Conservation (phyloP, 495 filamentous ascomycete species). For the Aspergillus ostianus region DNA sequence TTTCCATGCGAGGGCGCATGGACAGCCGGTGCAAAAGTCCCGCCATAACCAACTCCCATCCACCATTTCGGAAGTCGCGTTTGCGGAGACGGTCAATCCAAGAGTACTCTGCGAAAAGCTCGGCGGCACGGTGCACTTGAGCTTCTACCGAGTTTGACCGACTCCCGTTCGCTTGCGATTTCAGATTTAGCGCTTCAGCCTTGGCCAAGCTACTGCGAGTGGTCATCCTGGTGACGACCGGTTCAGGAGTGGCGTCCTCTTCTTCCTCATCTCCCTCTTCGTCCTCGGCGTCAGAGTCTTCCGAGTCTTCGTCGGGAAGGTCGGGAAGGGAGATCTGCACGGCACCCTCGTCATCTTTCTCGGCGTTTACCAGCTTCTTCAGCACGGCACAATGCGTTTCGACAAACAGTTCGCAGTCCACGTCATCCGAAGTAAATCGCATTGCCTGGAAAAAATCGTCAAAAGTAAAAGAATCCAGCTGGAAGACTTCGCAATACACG, state of each 20-base stretch:
- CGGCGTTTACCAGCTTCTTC: slow-evolving; percentile 77
- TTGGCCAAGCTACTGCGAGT: slow-evolving; percentile 85
- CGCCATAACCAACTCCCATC: slow-evolving; percentile 87
- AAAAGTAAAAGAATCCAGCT: slow-evolving; percentile 94
- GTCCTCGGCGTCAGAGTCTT: slow-evolving; percentile 57
- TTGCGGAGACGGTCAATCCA: slow-evolving; percentile 84
- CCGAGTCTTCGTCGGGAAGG: slow-evolving; percentile 64
- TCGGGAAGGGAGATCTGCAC: slow-evolving; percentile 77
- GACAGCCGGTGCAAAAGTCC: slow-evolving; percentile 85
- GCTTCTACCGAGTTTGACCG: slow-evolving; percentile 32
- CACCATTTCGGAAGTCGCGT: slow-evolving; percentile 84
- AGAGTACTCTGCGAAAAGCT: slow-evolving; percentile 62
- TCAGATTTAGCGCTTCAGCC: slow-evolving; percentile 65
- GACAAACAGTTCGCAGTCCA: slow-evolving; percentile 81
- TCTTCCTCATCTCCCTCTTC: slow-evolving; percentile 52
- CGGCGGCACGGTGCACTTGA: slow-evolving; percentile 70
- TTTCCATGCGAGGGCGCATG: slow-evolving; percentile 63
- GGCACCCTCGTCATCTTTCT: slow-evolving; percentile 69
- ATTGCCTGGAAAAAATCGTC: slow-evolving; percentile 93
- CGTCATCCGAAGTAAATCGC: slow-evolving; percentile 70
- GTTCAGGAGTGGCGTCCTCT: slow-evolving; percentile 48
- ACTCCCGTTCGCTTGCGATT: slow-evolving; percentile 43
- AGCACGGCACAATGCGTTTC: slow-evolving; percentile 91
- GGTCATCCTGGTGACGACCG: slow-evolving; percentile 63
- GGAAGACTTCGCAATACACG: slow-evolving; percentile 90